Base-by-base conservation (phyloP, 768 basidiomycete genomes). In the Tricholoma bakamatsutake region DNA sequence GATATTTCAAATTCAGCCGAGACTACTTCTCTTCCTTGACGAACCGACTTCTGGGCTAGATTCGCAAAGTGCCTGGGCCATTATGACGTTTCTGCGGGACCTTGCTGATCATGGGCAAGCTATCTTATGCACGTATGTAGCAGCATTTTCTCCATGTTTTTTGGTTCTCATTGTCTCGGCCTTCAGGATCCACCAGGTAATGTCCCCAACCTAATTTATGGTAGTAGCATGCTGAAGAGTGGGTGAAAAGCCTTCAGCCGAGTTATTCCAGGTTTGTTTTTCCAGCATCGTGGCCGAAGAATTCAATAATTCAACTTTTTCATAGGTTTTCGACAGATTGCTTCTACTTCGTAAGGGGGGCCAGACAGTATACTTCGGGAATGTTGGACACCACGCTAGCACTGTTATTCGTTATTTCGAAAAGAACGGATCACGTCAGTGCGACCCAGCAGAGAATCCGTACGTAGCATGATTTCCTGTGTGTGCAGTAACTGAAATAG, bases 21-120 rank as follows among this genome's bases (percentile, higher is more conserved):
- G 82, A 66, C 74, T 93, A 0, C 73, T 96, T 0, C 76, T 95
- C 28, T 94, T 95, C 75, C 71, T 93, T 45, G 93, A 94, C 62
- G 92, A 95, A 66, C 93, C 93, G 0, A 95, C 93, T 2, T 86
- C 89, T 37, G 91, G 92, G 28, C 75, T 94, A 13, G 90, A 93
- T 67, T 91, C 90, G 0, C 90, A 92, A 69, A 88, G 85, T 53
- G 90, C 91, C 2, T 90, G 90, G 89, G 85, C 84, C 10, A 90
- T 93, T 56, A 72, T 91, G 54, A 70, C 78, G 1, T 90, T 94
- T 73, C 72, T 94, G 37, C 78, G 85, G 11, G 79, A 82, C 51
- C 81, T 94, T 30, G 90, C 91, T 5, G 80, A 88, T 57, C 82
- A 80, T 55, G 93, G 93, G 1, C 92, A 93, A 63, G 87, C 90